Conservation (phyloP, 805 yeast genomes). For the Wickerhamiella allomyrinae region DNA sequence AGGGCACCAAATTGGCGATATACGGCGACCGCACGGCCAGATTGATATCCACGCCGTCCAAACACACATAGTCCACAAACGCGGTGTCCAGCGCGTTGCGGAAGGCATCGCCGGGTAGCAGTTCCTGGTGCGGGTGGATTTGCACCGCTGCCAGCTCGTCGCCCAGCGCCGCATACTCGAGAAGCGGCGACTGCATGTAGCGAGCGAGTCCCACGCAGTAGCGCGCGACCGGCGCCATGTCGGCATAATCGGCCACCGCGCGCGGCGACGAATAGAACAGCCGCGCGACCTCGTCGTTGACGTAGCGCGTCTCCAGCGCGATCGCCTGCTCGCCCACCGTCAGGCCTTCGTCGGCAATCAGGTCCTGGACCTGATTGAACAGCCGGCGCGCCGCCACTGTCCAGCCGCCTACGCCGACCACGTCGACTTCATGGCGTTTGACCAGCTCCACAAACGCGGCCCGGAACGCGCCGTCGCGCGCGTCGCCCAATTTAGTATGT, state of each 20-base stretch:
- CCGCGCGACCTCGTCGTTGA: constrained; percentile 85
- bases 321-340: constrained; percentile 23
- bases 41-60: constrained; percentile 89
- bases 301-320: constrained; percentile 59
- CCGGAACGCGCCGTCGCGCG: constrained; percentile 50
- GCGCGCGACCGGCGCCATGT: constrained; percentile 62
- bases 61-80: constrained; percentile 77
- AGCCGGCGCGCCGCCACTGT: constrained; percentile 57
- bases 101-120: constrained; percentile 51
- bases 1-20: constrained; percentile 56
- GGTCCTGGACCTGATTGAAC: constrained; percentile 36
- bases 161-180: constrained; percentile 73
- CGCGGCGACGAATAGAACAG: constrained; percentile 68
- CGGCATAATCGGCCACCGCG: constrained; percentile 68
- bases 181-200: constrained; percentile 80
- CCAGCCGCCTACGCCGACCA: constrained; percentile 80
- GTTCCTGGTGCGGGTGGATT: constrained; percentile 52
- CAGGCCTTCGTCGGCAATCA: constrained; percentile 38
- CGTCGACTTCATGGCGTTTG: constrained; percentile 65
- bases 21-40: constrained; percentile 70
- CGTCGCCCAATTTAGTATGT: constrained; percentile 63
- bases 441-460: constrained; percentile 47
- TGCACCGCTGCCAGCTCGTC: constrained; percentile 56
- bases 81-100: constrained; percentile 58
- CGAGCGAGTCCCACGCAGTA: constrained; percentile 86